Percentiles rank a stretch among this genome's conserved stretches.
phyloP scores from a whole-genome alignment of 306 rosid genomes.

The Hippophae rhamnoides region DNA sequence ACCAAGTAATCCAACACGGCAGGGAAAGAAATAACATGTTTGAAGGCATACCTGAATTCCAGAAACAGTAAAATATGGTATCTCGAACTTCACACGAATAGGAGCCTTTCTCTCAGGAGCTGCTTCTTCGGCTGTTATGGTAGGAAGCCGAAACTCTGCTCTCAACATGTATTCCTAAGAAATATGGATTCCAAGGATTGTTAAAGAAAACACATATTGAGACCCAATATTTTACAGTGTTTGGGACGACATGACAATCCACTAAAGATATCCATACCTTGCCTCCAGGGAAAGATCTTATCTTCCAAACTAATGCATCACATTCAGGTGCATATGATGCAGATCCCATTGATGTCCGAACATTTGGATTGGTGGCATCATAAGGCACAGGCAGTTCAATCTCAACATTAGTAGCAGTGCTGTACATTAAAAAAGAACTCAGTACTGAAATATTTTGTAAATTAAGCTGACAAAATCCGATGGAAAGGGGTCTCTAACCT shows the following conservation, averaged over 20 bases:
- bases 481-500: slow-evolving; percentile 37
- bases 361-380: slow-evolving; percentile 86
- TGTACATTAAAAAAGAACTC: slow-evolving; percentile 27
- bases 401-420: slow-evolving; percentile 95
- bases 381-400: slow-evolving; percentile 83
- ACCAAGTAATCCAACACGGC: neutral
- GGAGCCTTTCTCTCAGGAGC: slow-evolving; percentile 95
- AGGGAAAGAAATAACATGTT: slow-evolving; percentile 7
- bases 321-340: slow-evolving; percentile 94
- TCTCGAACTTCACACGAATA: slow-evolving; percentile 90
- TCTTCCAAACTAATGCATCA: slow-evolving; percentile 88
- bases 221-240: neutral
- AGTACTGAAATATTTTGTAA: slow-evolving; percentile 18
- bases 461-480: slow-evolving; percentile 5
- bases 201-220: slow-evolving; percentile 1
- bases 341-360: slow-evolving; percentile 96
- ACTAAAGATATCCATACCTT: slow-evolving; percentile 38
- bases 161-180: slow-evolving; percentile 88
- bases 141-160: slow-evolving; percentile 92
- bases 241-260: neutral
- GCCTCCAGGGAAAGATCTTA: slow-evolving; percentile 97
- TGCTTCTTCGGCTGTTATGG: slow-evolving; percentile 78
- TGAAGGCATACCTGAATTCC: slow-evolving; percentile 75
- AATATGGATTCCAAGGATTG: slow-evolving; percentile 18
- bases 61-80: slow-evolving; percentile 94